phyloP scores from a whole-genome alignment of 2,329 filamentous ascomycete species.

The Neocatenulostroma microsporum region DNA sequence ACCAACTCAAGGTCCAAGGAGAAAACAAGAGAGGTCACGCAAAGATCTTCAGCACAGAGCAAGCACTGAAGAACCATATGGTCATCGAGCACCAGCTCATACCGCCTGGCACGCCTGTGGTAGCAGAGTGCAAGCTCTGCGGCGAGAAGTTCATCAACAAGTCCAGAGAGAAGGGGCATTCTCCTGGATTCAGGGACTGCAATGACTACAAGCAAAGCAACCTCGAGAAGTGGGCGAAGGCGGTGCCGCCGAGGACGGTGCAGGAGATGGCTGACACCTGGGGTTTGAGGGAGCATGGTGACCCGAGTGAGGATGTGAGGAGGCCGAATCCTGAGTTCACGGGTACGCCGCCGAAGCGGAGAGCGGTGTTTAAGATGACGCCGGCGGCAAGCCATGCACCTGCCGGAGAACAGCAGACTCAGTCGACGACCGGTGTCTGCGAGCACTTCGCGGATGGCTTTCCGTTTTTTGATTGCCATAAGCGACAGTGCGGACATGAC shows the following conservation, averaged over 20 bases:
- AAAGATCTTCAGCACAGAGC: too few relatives aligned
- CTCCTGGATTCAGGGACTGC: neutral
- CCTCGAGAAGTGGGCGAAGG: neutral
- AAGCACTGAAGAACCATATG: too few relatives aligned
- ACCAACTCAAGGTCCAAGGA: too few relatives aligned
- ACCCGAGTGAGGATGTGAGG: neutral
- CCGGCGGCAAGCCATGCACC: too few relatives aligned
- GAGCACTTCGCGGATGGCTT: too few relatives aligned
- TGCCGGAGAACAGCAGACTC: too few relatives aligned
- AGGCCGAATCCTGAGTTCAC: neutral
- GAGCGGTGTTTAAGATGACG: too few relatives aligned
- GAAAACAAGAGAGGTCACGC: too few relatives aligned
- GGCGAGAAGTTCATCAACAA: neutral
- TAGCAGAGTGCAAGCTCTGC: neutral
- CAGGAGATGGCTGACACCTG: conserved; percentile 3
- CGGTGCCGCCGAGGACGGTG: neutral
- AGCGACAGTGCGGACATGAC: too few relatives aligned
- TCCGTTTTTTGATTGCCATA: too few relatives aligned
- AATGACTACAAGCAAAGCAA: neutral
- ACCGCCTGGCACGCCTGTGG: neutral
- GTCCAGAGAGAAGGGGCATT: neutral
- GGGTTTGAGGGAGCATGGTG: conserved; percentile 1
- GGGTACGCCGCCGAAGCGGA: neutral
- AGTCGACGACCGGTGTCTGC: too few relatives aligned
- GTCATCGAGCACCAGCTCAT: neutral